Percentiles rank a stretch among this genome's conserved stretches.
phyloP scores from a whole-genome alignment of 768 basidiomycete genomes.

The Tulasnella sp. region DNA sequence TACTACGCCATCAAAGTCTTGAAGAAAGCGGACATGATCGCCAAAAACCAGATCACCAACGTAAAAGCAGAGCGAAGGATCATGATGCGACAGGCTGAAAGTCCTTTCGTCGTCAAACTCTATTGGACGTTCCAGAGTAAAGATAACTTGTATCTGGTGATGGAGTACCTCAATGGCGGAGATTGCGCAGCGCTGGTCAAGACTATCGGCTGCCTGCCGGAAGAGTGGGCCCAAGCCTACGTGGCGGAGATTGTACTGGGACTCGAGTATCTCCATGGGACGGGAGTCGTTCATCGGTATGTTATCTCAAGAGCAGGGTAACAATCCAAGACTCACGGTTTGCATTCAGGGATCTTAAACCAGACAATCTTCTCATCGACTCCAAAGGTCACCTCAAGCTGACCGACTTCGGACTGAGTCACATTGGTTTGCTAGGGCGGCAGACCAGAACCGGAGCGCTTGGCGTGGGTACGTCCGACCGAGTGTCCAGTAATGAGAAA shows the following conservation, averaged over 20 bases:
- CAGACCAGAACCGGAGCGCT: slow-evolving; percentile 74
- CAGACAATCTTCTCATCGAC: slow-evolving; percentile 97
- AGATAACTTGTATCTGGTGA: slow-evolving; percentile 97
- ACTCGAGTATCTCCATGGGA: slow-evolving; percentile 93
- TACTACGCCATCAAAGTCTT: slow-evolving; percentile 99
- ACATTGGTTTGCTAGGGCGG: slow-evolving; percentile 96
- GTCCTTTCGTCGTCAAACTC: slow-evolving; percentile 95
- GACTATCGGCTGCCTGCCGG: slow-evolving; percentile 86
- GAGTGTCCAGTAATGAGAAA: slow-evolving; percentile 94
- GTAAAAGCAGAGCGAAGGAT: slow-evolving; percentile 99
- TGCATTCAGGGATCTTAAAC: slow-evolving; percentile 82
- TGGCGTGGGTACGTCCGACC: slow-evolving; percentile 54
- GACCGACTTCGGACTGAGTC: slow-evolving; percentile 95
- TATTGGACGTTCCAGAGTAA: slow-evolving; percentile 99
- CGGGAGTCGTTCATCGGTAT: slow-evolving; percentile 95
- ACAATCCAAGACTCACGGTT: not conserved
- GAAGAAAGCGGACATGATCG: slow-evolving; percentile 99
- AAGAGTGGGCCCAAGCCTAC: slow-evolving; percentile 97
- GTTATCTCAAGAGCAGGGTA: slow-evolving; percentile 41
- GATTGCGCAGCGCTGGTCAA: slow-evolving; percentile 98
- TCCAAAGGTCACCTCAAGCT: slow-evolving; percentile 95
- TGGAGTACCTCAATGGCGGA: slow-evolving; percentile 99
- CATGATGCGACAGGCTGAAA: slow-evolving; percentile 98
- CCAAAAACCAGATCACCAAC: slow-evolving; percentile 99
- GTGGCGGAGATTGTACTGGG: slow-evolving; percentile 95